Conservation (phyloP, 2,329 filamentous ascomycete genomes). For the Dactylonectria macrodidyma region DNA sequence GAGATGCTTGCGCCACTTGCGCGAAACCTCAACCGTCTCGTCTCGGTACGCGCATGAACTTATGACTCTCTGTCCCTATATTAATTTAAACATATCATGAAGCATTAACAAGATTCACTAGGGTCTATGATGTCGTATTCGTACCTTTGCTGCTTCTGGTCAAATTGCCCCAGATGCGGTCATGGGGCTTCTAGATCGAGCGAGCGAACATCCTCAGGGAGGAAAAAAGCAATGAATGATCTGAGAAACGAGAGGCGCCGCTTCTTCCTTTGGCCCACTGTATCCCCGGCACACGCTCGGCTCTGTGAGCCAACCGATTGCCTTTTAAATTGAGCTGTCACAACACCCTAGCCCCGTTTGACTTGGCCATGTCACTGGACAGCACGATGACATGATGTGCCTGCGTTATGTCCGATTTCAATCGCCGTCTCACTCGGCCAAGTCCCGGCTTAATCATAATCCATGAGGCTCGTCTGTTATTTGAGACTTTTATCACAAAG, state of each 20-base stretch:
- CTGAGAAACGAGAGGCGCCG: not conserved
- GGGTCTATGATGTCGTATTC: too few species aligned
- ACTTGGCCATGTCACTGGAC: not conserved
- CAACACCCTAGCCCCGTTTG: not conserved
- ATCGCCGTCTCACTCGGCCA: not conserved
- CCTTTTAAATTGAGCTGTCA: not conserved
- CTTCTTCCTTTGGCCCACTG: not conserved
- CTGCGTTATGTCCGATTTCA: not conserved
- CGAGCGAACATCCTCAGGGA: not conserved
- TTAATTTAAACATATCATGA: not conserved
- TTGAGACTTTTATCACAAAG: not conserved
- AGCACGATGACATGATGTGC: not conserved
- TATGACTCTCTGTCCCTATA: not conserved
- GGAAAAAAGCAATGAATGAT: not conserved
- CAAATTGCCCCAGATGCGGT: too few species aligned
- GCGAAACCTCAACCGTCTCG: not conserved
- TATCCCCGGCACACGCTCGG: not conserved
- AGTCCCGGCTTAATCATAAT: not conserved
- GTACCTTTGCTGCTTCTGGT: too few species aligned
- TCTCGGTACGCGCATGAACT: not conserved
- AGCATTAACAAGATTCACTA: too few species aligned
- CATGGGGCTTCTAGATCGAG: too few species aligned
- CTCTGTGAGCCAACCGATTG: not conserved
- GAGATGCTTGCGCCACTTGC: not conserved
- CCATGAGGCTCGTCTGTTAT: not conserved